Evolutionary conservation across 2,329 filamentous ascomycete genomes (phyloP), one percentile per base, ranked within the genome.

Genomic region (Stachybotrys chlorohalonatus): DNA sequence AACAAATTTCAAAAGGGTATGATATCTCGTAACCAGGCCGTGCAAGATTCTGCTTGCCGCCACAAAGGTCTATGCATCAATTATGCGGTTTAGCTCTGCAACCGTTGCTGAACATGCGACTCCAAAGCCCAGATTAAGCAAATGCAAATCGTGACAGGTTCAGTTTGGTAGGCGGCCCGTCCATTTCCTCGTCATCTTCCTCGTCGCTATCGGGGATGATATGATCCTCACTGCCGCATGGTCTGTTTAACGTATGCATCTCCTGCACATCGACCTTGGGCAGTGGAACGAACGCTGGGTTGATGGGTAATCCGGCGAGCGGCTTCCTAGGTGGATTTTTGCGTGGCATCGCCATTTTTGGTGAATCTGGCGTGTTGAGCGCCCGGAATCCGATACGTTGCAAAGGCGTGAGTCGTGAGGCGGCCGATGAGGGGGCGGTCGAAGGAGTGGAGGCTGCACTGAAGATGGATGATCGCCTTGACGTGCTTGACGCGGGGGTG

Each of bases 181-280:
- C 66, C 2, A 64, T 59, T 39, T 75, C 73, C 9, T 66, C 64
- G 7, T 76, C 75, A 16, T 71, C 70, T 54, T 79, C 77, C 16
- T 61, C 75, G 56, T 79, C 77, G 57, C 78, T 81, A 63, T 78
- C 78, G 31, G 76, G 75, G 13, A 79, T 66, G 57, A 84, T 75
- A 54, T 80, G 73, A 55, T 84, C 81, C 62, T 84, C 81, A 60
- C 81, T 84, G 13, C 81, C 81, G 52, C 64, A 64, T 15, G 70
- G 56, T 53, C 61, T 63, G 59, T 81, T 79, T 47, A 83, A 63
- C 2, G 77, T 75, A 59, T 77, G 77, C 4, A 83, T 71, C 60
- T 83, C 80, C 7, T 69, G 70, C 31, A 81, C 57, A 58, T 82
- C 77, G 2, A 80, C 79, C 55, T 74, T 78, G 1, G 81, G 80